These are phyloP conservation scores for Cubamyces sp. DNA, from an alignment of 768 basidiomycete genomes.

Conservation along the genomic window DNA sequence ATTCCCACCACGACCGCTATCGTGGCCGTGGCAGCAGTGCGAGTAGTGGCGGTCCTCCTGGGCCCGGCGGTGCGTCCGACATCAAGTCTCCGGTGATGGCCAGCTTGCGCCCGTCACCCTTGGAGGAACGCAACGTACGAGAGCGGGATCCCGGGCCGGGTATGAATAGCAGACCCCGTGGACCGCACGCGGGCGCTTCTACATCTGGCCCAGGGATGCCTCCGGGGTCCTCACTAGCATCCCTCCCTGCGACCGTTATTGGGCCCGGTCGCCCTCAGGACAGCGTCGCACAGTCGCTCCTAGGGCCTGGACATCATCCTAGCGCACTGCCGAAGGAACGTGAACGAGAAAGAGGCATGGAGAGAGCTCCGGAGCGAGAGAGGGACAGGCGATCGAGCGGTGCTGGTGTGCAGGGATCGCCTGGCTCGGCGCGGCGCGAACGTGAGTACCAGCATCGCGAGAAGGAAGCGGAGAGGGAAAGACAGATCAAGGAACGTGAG, in stretches of 20 bases:
- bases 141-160: constrained; percentile 27
- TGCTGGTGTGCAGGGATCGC: constrained; percentile 24
- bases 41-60: constrained; percentile 21
- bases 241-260: constrained; percentile 13
- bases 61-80: constrained; percentile 22
- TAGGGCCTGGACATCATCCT: constrained; percentile 24
- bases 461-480: constrained; percentile 37
- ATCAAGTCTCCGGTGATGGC: constrained; percentile 37
- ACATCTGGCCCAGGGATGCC: constrained; percentile 12
- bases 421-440: constrained; percentile 25
- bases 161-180: constrained; percentile 14
- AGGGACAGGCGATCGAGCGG: constrained; percentile 26
- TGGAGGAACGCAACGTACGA: constrained; percentile 26
- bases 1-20: constrained; percentile 17
- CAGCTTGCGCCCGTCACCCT: constrained; percentile 31
- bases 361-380: constrained; percentile 30
- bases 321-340: constrained; percentile 15
- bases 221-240: constrained; percentile 23
- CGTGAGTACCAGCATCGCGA: constrained; percentile 21
- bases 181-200: constrained; percentile 5
- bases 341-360: constrained; percentile 28
- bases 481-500: constrained; percentile 23
- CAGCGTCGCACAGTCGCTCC: constrained; percentile 16
- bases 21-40: constrained; percentile 17
- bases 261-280: constrained; percentile 19